These are phyloP conservation scores for Capsella rubella DNA, from an alignment of 441 rosid genomes.

Conservation along the genomic window DNA sequence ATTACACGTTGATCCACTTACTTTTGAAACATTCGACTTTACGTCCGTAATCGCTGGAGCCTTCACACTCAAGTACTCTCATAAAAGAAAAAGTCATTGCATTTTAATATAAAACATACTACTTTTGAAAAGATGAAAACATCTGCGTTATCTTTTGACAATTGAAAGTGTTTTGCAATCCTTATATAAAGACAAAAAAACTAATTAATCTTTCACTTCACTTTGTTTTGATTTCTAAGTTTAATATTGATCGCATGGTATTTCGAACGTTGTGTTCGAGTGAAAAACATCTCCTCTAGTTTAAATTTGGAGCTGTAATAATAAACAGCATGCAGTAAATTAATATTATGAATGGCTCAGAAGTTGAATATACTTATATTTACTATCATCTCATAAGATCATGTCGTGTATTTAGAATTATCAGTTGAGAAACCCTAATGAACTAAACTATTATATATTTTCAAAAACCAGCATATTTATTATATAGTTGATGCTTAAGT, in stretches of 20 bases:
- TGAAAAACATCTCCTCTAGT: too few species aligned
- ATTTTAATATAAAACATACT: slow-evolving; percentile 4
- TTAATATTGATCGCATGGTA: slow-evolving; percentile 20
- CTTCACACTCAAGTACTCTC: slow-evolving; percentile 29
- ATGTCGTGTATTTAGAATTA: neutral
- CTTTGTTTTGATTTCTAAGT: neutral
- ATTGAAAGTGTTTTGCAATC: slow-evolving; percentile 25
- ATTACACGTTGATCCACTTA: slow-evolving; percentile 30
- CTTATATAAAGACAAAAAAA: slow-evolving; percentile 27
- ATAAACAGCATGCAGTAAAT: neutral
- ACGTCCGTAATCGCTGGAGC: slow-evolving; percentile 39
- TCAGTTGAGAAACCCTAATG: neutral
- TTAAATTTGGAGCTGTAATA: too few species aligned
- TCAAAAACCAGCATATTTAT: neutral
- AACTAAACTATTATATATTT: neutral
- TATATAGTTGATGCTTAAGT: neutral
- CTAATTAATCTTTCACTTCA: neutral
- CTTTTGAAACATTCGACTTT: slow-evolving; percentile 33
- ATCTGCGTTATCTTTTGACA: slow-evolving; percentile 47
- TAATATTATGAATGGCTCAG: neutral
- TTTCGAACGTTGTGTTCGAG: too few species aligned
- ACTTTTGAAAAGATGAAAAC: slow-evolving; percentile 23
- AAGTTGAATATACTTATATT: neutral
- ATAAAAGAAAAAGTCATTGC: slow-evolving; percentile 7
- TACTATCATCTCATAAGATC: neutral